Base-by-base conservation (phyloP, 2,329 filamentous ascomycete genomes). In the Ophiostoma australiae region DNA sequence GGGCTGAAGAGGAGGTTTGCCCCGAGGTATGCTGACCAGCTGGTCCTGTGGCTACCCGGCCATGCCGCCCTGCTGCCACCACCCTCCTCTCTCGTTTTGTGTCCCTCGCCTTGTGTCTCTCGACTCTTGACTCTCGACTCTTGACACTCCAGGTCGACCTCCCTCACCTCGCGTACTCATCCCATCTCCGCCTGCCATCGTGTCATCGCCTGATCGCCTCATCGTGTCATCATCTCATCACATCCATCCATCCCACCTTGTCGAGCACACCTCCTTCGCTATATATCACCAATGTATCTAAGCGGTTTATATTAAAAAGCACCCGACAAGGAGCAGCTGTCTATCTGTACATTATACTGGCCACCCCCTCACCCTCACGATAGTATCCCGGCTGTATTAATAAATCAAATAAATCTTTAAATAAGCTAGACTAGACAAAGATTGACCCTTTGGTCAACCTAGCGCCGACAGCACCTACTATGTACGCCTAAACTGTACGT, bases 41-140 rank as follows among this genome's bases (percentile, higher is more conserved):
- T 15, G 52, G 52, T 5, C 52, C 52, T 58, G 52, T 58, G 52
- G 52, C 52, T 58, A 58, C 52, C 52, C 52, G 52, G 52, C 52
- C 52, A 58, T 27, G n/a, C n/a, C 52, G 23, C 17, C n/a, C 52
- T 58, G 52, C 44, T 48, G 44, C 2, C 44, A n/a, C 44, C 44
- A 48, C 44, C 44, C 44, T 48, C 52, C 48, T 55, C 48, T 6
- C 41, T 5, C 44, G n/a, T n/a, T n/a, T 8, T 37, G 35, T 37
- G 15, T 41, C 39, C 15, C 39, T 13, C 39, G 13, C 4, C 39
- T 41, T 15, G 39, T 13, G 11, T 13, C 39, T 41, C 11, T 15
- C 15, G 39, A 13, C 39, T 13, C 39, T 41, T 41, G 39, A 13
- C 39, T 41, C 17, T n/a, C 48, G 13, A 52, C 48, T 52, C 17